Evolutionary conservation across 495 filamentous ascomycete species (phyloP).

Genomic region (Terfezia boudieri): DNA sequence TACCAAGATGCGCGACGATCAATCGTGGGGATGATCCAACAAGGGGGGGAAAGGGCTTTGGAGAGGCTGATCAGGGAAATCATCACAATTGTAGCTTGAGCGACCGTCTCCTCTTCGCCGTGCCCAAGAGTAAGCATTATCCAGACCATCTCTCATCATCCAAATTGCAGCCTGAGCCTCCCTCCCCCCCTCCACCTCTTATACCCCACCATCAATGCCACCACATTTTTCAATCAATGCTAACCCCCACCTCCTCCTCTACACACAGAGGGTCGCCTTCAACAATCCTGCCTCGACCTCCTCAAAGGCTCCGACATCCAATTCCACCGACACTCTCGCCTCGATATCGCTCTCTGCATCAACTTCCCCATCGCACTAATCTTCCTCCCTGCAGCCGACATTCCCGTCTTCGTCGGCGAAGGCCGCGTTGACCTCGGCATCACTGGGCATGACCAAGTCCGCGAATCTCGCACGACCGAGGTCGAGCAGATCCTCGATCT

Average conservation of each 20-base stretch:
- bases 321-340: constrained; percentile 75
- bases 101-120: constrained; percentile 83
- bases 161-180: not conserved
- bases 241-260: constrained; percentile 1
- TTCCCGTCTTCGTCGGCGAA: constrained; percentile 89
- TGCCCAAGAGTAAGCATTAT: constrained; percentile 67
- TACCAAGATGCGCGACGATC: not conserved
- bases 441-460: constrained; percentile 78
- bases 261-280: constrained; percentile 63
- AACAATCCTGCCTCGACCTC: constrained; percentile 66
- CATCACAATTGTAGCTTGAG: constrained; percentile 41
- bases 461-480: constrained; percentile 51
- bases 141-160: constrained; percentile 2
- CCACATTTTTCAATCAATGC: not conserved
- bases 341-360: constrained; percentile 90
- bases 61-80: not conserved
- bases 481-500: constrained; percentile 52
- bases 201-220: not conserved
- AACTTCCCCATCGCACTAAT: constrained; percentile 87
- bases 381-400: constrained; percentile 92
- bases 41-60: not conserved
- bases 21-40: no score
- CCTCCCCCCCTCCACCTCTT: not conserved
- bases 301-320: constrained; percentile 86
- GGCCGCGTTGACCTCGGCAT: constrained; percentile 86